Evolutionary conservation across 108 stramenopile genomes (phyloP).

Genomic region (Pelagomonas calceolata): DNA sequence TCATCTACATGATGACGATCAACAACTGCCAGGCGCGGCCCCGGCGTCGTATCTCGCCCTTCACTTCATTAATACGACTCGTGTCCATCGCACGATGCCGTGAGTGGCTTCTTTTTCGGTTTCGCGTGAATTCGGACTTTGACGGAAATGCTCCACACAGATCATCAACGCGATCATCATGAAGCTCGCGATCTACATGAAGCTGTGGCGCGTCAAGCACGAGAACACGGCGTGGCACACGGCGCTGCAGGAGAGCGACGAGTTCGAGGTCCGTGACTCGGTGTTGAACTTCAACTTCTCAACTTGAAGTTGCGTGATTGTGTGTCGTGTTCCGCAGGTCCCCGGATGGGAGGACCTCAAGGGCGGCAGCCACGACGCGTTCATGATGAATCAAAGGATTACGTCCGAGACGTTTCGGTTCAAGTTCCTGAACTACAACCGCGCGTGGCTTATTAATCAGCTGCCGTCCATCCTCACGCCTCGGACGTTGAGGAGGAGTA

Average conservation of each 20-base stretch:
- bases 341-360: constrained; percentile 39
- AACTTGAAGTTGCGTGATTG: constrained; percentile 15
- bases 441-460: constrained; percentile 59
- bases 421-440: constrained; percentile 70
- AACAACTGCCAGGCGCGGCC: neutral
- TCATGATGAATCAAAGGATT: constrained; percentile 60
- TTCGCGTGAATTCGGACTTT: too few species aligned
- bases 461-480: constrained; percentile 66
- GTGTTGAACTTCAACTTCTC: constrained; percentile 21
- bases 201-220: constrained; percentile 58
- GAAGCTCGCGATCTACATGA: constrained; percentile 40
- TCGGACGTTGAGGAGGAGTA: constrained; percentile 47
- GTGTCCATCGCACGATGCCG: too few species aligned
- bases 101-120: too few species aligned
- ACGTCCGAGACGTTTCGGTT: constrained; percentile 65
- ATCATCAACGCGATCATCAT: constrained; percentile 26
- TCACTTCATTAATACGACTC: too few species aligned
- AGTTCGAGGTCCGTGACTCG: too few species aligned
- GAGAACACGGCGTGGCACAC: constrained; percentile 58
- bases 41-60: too few species aligned
- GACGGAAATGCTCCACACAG: too few species aligned
- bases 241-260: constrained; percentile 28
- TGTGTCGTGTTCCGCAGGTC: constrained; percentile 20
- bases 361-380: constrained; percentile 48
- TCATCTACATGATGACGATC: neutral